A percentile compares a stretch with the other conserved stretches of the same genome.
These are phyloP conservation scores for Hordeum pubiflorum DNA, from an alignment of 202 grass and related monocot genomes.

Conservation along the genomic window DNA sequence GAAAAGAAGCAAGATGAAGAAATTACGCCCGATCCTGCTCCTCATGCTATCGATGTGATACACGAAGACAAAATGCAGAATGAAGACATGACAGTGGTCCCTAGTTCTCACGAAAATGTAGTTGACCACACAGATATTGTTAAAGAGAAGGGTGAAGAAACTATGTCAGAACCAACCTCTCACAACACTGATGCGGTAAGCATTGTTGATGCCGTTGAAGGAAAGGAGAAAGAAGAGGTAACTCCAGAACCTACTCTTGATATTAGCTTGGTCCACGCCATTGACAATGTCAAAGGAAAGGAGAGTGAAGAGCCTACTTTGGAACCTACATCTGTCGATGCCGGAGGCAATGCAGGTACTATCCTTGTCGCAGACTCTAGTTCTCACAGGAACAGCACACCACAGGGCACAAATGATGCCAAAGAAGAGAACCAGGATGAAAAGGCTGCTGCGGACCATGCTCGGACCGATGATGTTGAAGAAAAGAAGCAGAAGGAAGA, in stretches of 20 bases:
- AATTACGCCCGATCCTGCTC: neutral
- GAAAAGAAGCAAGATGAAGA: conserved; percentile 25
- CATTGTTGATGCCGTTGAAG: neutral
- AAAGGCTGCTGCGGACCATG: neutral
- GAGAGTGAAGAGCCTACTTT: neutral
- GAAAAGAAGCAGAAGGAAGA: neutral
- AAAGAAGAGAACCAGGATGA: neutral
- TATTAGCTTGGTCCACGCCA: neutral
- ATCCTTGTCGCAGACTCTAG: neutral
- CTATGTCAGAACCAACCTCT: neutral
- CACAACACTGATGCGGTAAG: neutral
- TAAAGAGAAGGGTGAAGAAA: conserved; percentile 1
- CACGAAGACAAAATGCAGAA: neutral
- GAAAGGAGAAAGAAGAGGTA: neutral
- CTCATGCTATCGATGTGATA: neutral
- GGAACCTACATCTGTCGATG: neutral
- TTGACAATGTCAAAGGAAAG: conserved; percentile 1
- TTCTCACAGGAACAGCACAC: neutral
- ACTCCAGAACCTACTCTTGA: neutral
- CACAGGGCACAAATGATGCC: neutral
- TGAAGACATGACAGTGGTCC: neutral
- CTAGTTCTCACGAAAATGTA: neutral
- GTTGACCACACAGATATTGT: neutral
- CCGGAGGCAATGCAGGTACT: neutral
- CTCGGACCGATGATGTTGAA: neutral